phyloP scores from a whole-genome alignment of 192 early-diverging fungal genomes.

The Coemansia sp. region DNA sequence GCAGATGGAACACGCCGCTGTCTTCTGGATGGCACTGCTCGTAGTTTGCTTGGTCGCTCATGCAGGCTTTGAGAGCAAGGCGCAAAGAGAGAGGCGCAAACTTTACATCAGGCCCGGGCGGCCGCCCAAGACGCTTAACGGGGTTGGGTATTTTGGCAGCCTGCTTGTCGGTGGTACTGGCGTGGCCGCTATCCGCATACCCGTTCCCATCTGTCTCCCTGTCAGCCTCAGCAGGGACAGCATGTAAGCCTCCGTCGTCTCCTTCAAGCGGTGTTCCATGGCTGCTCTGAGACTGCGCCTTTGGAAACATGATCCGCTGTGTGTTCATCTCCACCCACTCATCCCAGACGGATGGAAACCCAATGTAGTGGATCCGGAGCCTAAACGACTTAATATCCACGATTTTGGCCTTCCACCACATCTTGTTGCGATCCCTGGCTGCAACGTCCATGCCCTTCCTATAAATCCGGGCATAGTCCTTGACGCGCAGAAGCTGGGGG shows the following conservation, averaged over 20 bases:
- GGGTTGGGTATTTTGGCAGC: not conserved
- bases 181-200: not conserved
- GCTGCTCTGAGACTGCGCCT: not conserved
- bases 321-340: slow-evolving; percentile 76
- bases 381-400: slow-evolving; percentile 62
- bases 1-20: slow-evolving; percentile 38
- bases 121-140: slow-evolving; percentile 32
- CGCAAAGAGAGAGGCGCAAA: slow-evolving; percentile 33
- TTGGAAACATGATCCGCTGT: slow-evolving; percentile 54
- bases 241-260: not conserved
- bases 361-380: slow-evolving; percentile 63
- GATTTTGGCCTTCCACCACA: slow-evolving; percentile 63
- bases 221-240: not conserved
- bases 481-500: slow-evolving; percentile 53
- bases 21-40: slow-evolving; percentile 19
- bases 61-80: slow-evolving; percentile 35
- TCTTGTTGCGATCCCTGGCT: slow-evolving; percentile 62
- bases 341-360: slow-evolving; percentile 57
- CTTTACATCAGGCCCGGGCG: slow-evolving; percentile 29
- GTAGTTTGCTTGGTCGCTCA: slow-evolving; percentile 9
- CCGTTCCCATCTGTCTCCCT: not conserved
- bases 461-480: slow-evolving; percentile 50
- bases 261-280: not conserved
- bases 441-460: slow-evolving; percentile 53
- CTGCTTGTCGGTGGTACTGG: not conserved